Conservation (phyloP, 768 basidiomycete species). For the Mycena kentingensis region DNA sequence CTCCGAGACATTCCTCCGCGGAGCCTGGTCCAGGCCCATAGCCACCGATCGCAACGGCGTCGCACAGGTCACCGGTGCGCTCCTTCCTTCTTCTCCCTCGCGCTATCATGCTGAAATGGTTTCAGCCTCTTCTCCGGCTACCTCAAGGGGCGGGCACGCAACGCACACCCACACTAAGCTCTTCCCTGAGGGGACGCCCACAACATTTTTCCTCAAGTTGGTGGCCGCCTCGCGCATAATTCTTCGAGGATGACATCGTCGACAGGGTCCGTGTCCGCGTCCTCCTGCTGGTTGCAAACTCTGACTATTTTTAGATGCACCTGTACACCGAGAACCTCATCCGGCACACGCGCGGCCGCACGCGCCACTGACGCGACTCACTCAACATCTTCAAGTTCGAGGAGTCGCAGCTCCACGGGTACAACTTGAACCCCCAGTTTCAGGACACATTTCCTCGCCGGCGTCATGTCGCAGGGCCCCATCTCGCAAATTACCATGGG, state of each 20-base stretch:
- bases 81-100: not conserved
- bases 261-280: constrained; percentile 40
- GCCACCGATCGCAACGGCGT: constrained; percentile 55
- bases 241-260: constrained; percentile 57
- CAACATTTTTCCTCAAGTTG: constrained; percentile 48
- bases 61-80: constrained; percentile 53
- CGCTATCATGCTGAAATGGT: not conserved
- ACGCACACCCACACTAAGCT: constrained; percentile 59
- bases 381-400: constrained; percentile 59
- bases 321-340: constrained; percentile 55
- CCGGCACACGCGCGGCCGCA: constrained; percentile 47
- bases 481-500: constrained; percentile 58
- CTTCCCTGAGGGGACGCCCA: constrained; percentile 50
- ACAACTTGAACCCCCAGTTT: constrained; percentile 59
- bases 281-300: not conserved
- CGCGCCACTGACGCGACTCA: constrained; percentile 54
- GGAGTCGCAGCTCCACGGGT: constrained; percentile 49
- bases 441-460: constrained; percentile 50
- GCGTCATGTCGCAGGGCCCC: constrained; percentile 53
- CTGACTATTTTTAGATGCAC: constrained; percentile 40
- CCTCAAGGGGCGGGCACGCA: constrained; percentile 58
- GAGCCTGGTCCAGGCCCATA: constrained; percentile 61
- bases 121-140: constrained; percentile 55
- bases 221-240: constrained; percentile 52
- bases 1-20: constrained; percentile 51